Conservation (phyloP, 2,329 filamentous ascomycete species). For the Colletotrichum sansevieriae region DNA sequence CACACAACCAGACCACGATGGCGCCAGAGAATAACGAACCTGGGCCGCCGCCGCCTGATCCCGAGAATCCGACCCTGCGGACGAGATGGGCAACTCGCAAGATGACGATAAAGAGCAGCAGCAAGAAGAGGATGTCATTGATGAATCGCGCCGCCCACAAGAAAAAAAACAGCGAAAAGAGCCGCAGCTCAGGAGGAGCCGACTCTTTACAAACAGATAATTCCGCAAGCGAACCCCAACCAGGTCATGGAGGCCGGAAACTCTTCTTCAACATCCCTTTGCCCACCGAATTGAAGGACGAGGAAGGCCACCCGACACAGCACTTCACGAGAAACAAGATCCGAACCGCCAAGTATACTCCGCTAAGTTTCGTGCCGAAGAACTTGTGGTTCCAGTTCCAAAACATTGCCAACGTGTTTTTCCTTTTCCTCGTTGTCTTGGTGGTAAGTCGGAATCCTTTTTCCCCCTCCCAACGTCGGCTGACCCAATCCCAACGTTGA, state of each 20-base stretch:
- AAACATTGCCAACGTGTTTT: constrained; percentile 98
- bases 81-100: constrained; percentile 98
- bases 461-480: not conserved
- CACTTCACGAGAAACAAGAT: constrained; percentile 94
- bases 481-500: constrained; percentile 36
- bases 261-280: constrained; percentile 91
- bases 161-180: constrained; percentile 76
- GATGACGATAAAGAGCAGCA: constrained; percentile 79
- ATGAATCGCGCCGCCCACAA: constrained; percentile 81
- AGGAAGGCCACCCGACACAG: constrained; percentile 79
- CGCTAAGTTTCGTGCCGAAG: constrained; percentile 94
- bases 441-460: constrained; percentile 72
- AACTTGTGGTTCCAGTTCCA: constrained; percentile 99
- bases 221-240: constrained; percentile 52
- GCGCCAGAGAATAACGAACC: constrained; percentile 41
- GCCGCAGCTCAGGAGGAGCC: constrained; percentile 61
- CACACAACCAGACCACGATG: constrained; percentile 46
- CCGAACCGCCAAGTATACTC: constrained; percentile 96
- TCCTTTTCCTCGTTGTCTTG: constrained; percentile 95
- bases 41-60: constrained; percentile 61
- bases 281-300: constrained; percentile 80
- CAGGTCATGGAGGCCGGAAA: constrained; percentile 62
- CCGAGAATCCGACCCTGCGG: constrained; percentile 69
- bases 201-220: constrained; percentile 45
- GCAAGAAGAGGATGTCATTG: constrained; percentile 85